A percentile compares a stretch with the other conserved stretches of the same genome.
phyloP scores from a whole-genome alignment of 768 basidiomycete genomes.

The Lyophyllum decastes region DNA sequence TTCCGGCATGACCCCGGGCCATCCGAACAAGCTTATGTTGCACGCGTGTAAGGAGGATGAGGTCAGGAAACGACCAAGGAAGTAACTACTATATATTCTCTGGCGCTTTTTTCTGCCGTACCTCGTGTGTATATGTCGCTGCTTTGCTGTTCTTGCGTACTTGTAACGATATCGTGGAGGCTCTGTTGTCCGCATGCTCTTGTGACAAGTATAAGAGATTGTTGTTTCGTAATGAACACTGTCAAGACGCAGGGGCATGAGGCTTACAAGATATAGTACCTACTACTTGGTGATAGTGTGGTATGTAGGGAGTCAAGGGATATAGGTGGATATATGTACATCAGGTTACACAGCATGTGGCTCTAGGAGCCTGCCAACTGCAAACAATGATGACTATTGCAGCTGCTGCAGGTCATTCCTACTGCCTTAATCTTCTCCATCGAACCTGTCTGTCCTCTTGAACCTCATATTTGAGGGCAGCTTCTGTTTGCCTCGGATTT shows the following conservation, averaged over 20 bases:
- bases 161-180: neutral
- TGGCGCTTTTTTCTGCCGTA: neutral
- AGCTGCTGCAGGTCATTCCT: too few species aligned
- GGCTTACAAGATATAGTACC: neutral
- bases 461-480: neutral
- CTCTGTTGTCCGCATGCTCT: neutral
- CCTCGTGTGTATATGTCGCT: neutral
- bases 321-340: neutral
- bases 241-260: neutral
- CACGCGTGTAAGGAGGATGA: slow-evolving; percentile 88
- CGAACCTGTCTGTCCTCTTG: neutral
- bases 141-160: neutral
- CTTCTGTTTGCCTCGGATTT: slow-evolving; percentile 5
- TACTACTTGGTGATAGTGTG: neutral
- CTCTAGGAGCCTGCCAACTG: neutral
- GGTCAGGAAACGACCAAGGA: slow-evolving; percentile 66
- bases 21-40: slow-evolving; percentile 81
- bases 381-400: neutral
- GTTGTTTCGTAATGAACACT: neutral
- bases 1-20: slow-evolving; percentile 72
- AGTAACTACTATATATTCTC: slow-evolving; percentile 21
- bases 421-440: neutral
- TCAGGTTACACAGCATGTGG: neutral
- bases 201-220: neutral
- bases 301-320: too few species aligned